phyloP scores from a whole-genome alignment of 768 basidiomycete genomes.

The Rhizopogon sp. region DNA sequence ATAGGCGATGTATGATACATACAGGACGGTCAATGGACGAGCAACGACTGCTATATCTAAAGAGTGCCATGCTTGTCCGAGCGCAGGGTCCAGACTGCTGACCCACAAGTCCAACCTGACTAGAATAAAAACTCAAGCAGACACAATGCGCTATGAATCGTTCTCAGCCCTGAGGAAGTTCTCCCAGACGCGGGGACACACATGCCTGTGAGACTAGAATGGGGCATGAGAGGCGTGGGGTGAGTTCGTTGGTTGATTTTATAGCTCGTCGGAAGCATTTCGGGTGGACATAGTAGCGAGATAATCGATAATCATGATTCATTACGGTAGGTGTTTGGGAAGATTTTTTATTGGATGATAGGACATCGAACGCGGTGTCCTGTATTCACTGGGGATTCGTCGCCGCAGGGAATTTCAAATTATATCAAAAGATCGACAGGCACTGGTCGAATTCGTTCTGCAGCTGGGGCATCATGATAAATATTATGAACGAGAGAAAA shows the following conservation, averaged over 20 bases:
- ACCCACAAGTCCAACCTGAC: not conserved
- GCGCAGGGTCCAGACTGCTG: not conserved
- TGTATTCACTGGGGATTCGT: not conserved
- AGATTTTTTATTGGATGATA: constrained; percentile 6
- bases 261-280: not conserved
- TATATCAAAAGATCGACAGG: constrained; percentile 5
- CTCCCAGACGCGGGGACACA: constrained; percentile 11
- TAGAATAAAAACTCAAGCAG: not conserved
- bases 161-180: constrained; percentile 25
- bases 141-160: not conserved
- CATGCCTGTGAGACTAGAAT: constrained; percentile 19
- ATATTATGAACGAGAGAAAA: constrained; percentile 3
- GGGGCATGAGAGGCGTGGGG: constrained; percentile 3
- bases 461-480: not conserved
- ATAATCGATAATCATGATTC: not conserved
- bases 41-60: not conserved
- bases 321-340: not conserved
- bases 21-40: not conserved
- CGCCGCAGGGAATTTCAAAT: constrained; percentile 4
- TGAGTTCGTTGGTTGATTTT: not conserved
- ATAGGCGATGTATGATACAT: not conserved
- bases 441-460: not conserved
- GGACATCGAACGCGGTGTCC: not conserved
- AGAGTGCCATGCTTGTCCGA: not conserved
- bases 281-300: not conserved